phyloP scores from a whole-genome alignment of 1,284 basidiomycete genomes.

The Singerocomus rubriflavus region DNA sequence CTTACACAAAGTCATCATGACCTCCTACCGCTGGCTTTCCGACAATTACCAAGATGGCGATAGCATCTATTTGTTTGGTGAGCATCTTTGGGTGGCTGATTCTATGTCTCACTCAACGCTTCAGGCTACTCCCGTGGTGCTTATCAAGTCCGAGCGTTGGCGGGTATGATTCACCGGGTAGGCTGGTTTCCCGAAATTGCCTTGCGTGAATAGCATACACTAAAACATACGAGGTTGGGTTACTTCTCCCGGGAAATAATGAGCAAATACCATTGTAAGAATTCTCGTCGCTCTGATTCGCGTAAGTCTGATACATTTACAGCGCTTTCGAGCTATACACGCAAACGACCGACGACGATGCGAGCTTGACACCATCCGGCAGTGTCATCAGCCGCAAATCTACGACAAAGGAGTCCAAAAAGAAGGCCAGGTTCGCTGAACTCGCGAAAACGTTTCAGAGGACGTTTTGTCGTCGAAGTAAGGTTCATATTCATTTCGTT shows the following conservation, averaged over 20 bases:
- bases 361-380: conserved; percentile 4
- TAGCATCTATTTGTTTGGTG: conserved; percentile 36
- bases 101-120: background rate
- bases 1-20: conserved; percentile 33
- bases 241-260: conserved; percentile 36
- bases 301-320: conserved; percentile 1
- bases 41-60: conserved; percentile 35
- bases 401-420: conserved; percentile 11
- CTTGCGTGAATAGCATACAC: background rate
- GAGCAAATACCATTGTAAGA: conserved; percentile 38
- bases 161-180: conserved; percentile 37
- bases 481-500: conserved; percentile 35
- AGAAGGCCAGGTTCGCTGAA: conserved; percentile 7
- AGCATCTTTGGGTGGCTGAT: background rate
- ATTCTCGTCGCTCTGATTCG: background rate
- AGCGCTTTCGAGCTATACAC: conserved; percentile 33
- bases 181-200: background rate
- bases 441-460: conserved; percentile 25
- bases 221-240: conserved; percentile 30
- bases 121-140: conserved; percentile 40
- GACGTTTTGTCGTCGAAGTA: conserved; percentile 25
- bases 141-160: conserved; percentile 38
- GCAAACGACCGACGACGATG: conserved; percentile 18
- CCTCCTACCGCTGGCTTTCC: conserved; percentile 38
- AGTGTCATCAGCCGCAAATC: conserved; percentile 15